phyloP scores from a whole-genome alignment of 306 rosid genomes.

The Fagus sylvatica region DNA sequence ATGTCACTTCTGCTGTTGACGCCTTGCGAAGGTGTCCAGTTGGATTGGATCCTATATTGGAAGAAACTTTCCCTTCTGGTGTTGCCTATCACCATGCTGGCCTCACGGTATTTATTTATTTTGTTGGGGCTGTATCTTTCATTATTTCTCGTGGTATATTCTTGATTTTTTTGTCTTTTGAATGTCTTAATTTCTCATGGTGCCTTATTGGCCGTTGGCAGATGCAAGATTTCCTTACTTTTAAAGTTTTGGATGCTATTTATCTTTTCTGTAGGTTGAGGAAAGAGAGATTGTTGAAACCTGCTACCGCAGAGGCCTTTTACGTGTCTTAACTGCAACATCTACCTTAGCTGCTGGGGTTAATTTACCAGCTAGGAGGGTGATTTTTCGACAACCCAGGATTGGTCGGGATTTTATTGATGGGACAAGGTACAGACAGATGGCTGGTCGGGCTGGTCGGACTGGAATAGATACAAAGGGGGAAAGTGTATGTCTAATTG shows the following conservation, averaged over 20 bases:
- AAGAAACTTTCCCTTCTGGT: slow-evolving; percentile 85
- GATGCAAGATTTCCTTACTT: slow-evolving; percentile 19
- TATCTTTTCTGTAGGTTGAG: slow-evolving; percentile 64
- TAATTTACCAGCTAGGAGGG: slow-evolving; percentile 95
- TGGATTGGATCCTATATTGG: slow-evolving; percentile 87
- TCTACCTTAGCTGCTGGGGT: slow-evolving; percentile 99
- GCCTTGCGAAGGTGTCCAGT: slow-evolving; percentile 78
- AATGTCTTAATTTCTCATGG: neutral
- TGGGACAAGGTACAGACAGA: slow-evolving; percentile 90
- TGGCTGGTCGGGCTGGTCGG: slow-evolving; percentile 99
- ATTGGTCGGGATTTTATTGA: slow-evolving; percentile 93
- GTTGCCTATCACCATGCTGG: slow-evolving; percentile 99
- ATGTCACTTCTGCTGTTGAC: slow-evolving; percentile 67
- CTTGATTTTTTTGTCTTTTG: slow-evolving; percentile 14
- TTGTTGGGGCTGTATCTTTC: slow-evolving; percentile 19
- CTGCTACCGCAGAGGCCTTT: slow-evolving; percentile 90
- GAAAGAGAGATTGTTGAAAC: slow-evolving; percentile 94
- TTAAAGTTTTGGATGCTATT: slow-evolving; percentile 14
- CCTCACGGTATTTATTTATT: slow-evolving; percentile 63
- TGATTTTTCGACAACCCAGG: slow-evolving; percentile 92
- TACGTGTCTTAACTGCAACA: slow-evolving; percentile 93
- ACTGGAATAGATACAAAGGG: slow-evolving; percentile 98
- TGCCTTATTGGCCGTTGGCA: slow-evolving; percentile 2
- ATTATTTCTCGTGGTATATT: slow-evolving; percentile 1
- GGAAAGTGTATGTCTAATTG: slow-evolving; percentile 73